Percentiles rank a stretch among this genome's conserved stretches.
phyloP scores from a whole-genome alignment of 83 land plant species.

The Picea abies region DNA sequence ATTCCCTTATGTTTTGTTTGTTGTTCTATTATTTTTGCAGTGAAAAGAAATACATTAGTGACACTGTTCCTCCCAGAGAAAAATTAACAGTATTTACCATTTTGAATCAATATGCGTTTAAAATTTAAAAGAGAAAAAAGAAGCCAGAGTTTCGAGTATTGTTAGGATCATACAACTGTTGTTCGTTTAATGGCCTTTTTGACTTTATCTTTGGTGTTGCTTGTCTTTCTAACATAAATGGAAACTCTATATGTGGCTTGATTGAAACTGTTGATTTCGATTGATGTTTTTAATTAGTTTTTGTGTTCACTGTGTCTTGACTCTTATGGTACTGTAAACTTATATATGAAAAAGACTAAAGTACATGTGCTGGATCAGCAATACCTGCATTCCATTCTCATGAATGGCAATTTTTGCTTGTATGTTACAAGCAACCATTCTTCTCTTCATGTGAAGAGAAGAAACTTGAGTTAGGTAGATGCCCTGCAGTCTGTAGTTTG shows the following conservation, averaged over 20 bases:
- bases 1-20: too few species aligned
- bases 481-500: slow-evolving; percentile 17
- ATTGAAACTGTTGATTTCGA: not conserved
- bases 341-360: not conserved
- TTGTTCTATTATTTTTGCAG: too few species aligned
- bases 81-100: too few species aligned
- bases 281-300: not conserved
- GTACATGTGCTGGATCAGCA: not conserved
- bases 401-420: slow-evolving; percentile 8
- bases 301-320: not conserved
- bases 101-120: too few species aligned
- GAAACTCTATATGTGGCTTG: not conserved
- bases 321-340: not conserved
- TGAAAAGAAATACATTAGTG: too few species aligned
- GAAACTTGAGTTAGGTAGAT: slow-evolving; percentile 11
- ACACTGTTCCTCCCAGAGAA: too few species aligned
- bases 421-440: slow-evolving; percentile 6
- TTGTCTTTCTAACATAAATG: not conserved
- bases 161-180: not conserved
- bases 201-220: not conserved
- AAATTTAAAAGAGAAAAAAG: not conserved
- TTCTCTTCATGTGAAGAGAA: slow-evolving; percentile 9
- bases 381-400: not conserved
- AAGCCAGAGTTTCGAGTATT: not conserved
- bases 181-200: not conserved